A percentile compares a stretch with the other conserved stretches of the same genome.
Conservation (phyloP, 108 stramenopile genomes). For the Cyclotella cryptica region DNA sequence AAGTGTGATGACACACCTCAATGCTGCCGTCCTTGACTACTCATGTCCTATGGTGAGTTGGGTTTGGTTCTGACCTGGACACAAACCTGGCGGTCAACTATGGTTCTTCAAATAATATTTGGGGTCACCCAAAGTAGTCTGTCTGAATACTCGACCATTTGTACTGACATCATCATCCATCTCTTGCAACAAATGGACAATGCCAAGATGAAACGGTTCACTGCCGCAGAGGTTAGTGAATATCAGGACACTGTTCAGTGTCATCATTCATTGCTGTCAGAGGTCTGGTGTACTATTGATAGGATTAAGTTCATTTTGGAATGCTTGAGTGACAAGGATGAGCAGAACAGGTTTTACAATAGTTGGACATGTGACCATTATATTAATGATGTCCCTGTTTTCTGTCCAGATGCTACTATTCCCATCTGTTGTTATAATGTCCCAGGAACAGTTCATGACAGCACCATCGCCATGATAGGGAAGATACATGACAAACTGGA, state of each 20-base stretch:
- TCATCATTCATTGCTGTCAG: not conserved
- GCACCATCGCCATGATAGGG: not conserved
- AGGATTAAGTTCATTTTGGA: not conserved
- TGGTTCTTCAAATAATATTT: too few relatives aligned
- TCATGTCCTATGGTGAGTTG: too few relatives aligned
- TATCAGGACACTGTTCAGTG: not conserved
- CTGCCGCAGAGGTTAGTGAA: not conserved
- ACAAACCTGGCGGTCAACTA: too few relatives aligned
- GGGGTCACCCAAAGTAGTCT: too few relatives aligned
- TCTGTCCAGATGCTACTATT: not conserved
- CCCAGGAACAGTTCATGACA: not conserved
- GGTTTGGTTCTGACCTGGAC: too few relatives aligned
- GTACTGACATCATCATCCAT: too few relatives aligned
- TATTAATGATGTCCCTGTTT: not conserved
- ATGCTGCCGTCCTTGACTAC: too few relatives aligned
- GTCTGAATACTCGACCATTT: too few relatives aligned
- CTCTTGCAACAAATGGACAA: too few relatives aligned
- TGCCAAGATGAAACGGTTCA: too few relatives aligned
- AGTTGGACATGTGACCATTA: not conserved
- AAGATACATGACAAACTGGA: not conserved
- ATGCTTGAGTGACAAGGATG: not conserved
- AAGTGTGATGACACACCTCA: too few relatives aligned
- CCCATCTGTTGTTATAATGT: not conserved
- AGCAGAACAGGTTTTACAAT: not conserved
- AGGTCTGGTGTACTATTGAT: not conserved